A percentile compares a stretch with the other conserved stretches of the same genome.
Evolutionary conservation across 2,329 filamentous ascomycete genomes (phyloP).

Genomic region (Aureobasidium sp.): DNA sequence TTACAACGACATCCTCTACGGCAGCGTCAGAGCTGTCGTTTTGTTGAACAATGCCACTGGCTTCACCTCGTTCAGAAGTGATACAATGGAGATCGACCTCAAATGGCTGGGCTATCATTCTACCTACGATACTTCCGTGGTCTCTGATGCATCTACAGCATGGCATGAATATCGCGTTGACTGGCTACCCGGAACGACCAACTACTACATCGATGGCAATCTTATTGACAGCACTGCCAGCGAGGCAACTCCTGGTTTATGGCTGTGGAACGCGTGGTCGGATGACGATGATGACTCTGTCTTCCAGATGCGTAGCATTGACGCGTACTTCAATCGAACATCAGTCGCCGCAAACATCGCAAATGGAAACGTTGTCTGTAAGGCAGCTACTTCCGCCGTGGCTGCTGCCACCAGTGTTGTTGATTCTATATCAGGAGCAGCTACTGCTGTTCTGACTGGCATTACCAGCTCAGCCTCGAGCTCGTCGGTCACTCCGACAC

Average conservation of each 20-base stretch:
- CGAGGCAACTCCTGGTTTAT: conserved; percentile 52
- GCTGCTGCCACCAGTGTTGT: not conserved
- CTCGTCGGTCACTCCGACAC: not conserved
- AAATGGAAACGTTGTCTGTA: not conserved
- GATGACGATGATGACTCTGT: conserved; percentile 49
- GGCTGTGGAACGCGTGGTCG: conserved; percentile 68
- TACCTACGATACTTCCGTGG: conserved; percentile 54
- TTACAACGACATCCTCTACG: conserved; percentile 56
- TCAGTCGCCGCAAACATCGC: not conserved
- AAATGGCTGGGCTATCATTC: conserved; percentile 43
- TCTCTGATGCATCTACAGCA: conserved; percentile 52
- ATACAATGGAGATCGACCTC: conserved; percentile 33
- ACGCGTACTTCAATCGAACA: conserved; percentile 46
- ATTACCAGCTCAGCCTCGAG: not conserved
- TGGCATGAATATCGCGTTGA: conserved; percentile 81
- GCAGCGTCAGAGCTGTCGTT: conserved; percentile 59
- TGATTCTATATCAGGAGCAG: not conserved
- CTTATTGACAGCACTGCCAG: conserved; percentile 45
- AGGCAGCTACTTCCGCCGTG: not conserved
- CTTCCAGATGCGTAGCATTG: conserved; percentile 59
- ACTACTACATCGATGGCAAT: conserved; percentile 59
- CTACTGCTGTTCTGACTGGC: not conserved
- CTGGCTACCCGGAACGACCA: conserved; percentile 52
- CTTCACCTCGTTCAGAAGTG: conserved; percentile 44
- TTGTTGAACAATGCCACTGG: conserved; percentile 66